Evolutionary conservation across 139 green algal genomes (phyloP).

Genomic region (Protoeuglena noctilucae): DNA sequence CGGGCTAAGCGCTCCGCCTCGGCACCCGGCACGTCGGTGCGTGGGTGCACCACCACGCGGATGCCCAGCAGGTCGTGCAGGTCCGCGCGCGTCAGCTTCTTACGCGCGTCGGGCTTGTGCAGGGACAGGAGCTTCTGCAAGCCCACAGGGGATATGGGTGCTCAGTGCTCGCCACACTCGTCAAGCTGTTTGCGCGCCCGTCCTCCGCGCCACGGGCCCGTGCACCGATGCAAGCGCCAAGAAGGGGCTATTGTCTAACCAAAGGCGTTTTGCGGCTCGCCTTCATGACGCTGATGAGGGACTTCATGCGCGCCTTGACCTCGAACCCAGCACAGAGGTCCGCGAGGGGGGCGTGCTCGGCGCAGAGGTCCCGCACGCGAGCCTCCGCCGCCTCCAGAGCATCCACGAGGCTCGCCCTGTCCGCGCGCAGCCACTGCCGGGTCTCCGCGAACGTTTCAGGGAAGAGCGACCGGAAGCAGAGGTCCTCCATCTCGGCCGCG

Average conservation of each 20-base stretch:
- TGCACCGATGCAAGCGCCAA: too few species aligned
- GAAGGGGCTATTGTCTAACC: too few species aligned
- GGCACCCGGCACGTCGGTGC: constrained; percentile 3
- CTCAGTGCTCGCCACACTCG: too few species aligned
- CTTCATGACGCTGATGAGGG: constrained; percentile 75
- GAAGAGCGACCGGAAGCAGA: constrained; percentile 65
- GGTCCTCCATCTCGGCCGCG: constrained; percentile 45
- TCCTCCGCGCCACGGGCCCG: too few species aligned
- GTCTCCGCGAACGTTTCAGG: constrained; percentile 54
- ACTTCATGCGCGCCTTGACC: constrained; percentile 60
- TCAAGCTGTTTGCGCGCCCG: too few species aligned
- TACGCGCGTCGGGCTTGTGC: constrained; percentile 39
- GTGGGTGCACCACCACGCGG: constrained; percentile 54
- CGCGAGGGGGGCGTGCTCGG: too few species aligned
- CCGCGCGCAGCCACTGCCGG: constrained; percentile 34
- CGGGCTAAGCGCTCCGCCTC: constrained; percentile 12
- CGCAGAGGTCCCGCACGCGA: too few species aligned
- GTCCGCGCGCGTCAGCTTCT: constrained; percentile 33
- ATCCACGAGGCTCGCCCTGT: constrained; percentile 1
- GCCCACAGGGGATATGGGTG: too few species aligned
- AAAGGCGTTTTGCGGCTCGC: too few species aligned
- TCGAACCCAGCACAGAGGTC: constrained; percentile 7
- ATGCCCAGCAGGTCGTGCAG: constrained; percentile 84
- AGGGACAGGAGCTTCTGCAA: constrained; percentile 82
- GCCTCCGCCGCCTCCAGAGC: too few species aligned